Percentiles rank a stretch among this genome's conserved stretches.
phyloP scores from a whole-genome alignment of 2,329 filamentous ascomycete species.

The Malbranchea zuffiana region DNA sequence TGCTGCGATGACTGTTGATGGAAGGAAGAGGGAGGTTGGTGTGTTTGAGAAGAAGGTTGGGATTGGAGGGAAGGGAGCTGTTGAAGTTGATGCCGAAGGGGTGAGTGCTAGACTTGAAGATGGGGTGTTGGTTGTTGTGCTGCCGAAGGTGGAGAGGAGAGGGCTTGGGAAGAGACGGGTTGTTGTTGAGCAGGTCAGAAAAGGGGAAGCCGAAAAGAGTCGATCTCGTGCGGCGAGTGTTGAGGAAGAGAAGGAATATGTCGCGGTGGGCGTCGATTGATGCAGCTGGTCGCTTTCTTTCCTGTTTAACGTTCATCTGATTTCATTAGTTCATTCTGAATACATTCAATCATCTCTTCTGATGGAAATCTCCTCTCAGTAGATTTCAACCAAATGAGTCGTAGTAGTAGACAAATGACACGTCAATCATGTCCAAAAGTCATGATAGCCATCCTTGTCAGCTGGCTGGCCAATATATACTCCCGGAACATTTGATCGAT shows the following conservation, averaged over 20 bases:
- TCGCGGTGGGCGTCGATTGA: conserved; percentile 1
- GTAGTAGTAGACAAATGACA: no score
- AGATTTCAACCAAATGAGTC: no score
- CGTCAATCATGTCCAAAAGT: no score
- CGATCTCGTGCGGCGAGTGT: neutral
- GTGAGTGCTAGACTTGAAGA: conserved; percentile 71
- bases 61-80: conserved; percentile 46
- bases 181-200: conserved; percentile 43
- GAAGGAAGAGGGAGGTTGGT: conserved; percentile 65
- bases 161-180: conserved; percentile 22
- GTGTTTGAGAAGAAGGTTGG: conserved; percentile 61
- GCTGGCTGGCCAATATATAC: no score
- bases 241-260: conserved; percentile 4
- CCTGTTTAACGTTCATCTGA: no score
- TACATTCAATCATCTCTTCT: no score
- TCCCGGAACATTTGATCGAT: no score
- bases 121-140: conserved; percentile 62
- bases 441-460: no score
- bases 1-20: conserved; percentile 51
- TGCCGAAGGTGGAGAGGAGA: conserved; percentile 57
- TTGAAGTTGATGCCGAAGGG: conserved; percentile 52
- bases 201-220: conserved; percentile 29
- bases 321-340: no score
- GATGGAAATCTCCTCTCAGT: no score
- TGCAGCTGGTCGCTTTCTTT: no score